Base-by-base conservation (phyloP, 2,329 filamentous ascomycete species). In the Fusarium ambrosium region DNA sequence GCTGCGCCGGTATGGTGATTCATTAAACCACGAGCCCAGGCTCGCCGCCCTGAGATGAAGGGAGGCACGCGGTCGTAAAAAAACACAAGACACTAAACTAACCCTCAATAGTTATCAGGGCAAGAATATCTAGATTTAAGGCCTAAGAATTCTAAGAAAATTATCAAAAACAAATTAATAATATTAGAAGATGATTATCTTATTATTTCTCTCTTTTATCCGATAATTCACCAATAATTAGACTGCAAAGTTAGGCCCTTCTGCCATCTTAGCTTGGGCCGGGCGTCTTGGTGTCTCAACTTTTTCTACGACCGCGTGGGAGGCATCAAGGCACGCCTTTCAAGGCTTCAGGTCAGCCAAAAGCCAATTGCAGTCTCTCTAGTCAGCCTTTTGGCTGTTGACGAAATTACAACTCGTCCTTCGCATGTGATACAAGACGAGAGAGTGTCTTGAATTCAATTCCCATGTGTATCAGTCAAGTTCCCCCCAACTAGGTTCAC, bases 1-100 rank as follows among this genome's bases (percentile, higher is more conserved):
- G 24, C 43, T 63, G 56, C 36, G 37, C 61, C 48, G 73, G 73
- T 24, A 74, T 76, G 73, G 62, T 76, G 73, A 76, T 76, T 74
- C 73, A 74, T 74, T 70, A 55, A 69, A 70, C 72, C 64, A 55
- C 70, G 64, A 66, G 63, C 39, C 29, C n/a, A 27, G 61, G 59
- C 43, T 53, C 58, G 36, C 64, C 62, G 60, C 32, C 41, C 62
- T 74, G n/a, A 51, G 68, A 61, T 63, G 36, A 71, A 75, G 73
- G 73, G 73, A 75, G 73, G 39, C 48, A 32, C 29, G 29, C 29
- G 9, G 29, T 32, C 29, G 29, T 32, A 32, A 32, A 32, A 29
- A 29, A 32, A 32, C 29, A 32, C 9, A 32, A 32, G 29, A 32
- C 29, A 32, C 29, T 32, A 32, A 32, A 32, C 29, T 10, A 32